Conservation (phyloP, 306 rosid species). For the Geum urbanum region DNA sequence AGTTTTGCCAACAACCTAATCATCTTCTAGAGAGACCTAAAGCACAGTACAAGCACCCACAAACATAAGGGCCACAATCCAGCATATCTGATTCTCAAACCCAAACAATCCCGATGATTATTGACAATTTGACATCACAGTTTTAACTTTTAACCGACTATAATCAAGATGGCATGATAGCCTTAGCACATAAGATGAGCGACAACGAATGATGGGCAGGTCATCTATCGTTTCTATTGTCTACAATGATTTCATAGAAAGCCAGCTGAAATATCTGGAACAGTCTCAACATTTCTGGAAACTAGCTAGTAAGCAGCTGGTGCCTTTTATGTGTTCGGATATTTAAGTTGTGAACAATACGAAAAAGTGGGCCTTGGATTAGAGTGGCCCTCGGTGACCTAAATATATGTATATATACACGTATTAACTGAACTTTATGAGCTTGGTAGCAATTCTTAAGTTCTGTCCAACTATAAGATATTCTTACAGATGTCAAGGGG, state of each 20-base stretch:
- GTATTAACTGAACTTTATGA: background rate
- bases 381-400: too few species aligned
- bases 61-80: background rate
- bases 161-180: background rate
- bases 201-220: conserved; percentile 8
- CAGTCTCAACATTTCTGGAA: background rate
- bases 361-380: too few species aligned
- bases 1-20: background rate
- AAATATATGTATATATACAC: too few species aligned
- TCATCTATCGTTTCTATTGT: background rate
- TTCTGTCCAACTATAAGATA: conserved; percentile 2
- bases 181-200: background rate
- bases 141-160: background rate
- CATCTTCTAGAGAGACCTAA: background rate
- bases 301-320: background rate
- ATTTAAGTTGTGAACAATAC: too few species aligned
- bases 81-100: background rate
- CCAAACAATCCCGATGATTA: background rate
- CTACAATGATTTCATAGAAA: background rate
- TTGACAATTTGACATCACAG: background rate
- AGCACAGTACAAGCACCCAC: background rate
- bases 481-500: background rate
- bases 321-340: too few species aligned
- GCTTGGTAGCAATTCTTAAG: background rate
- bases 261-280: background rate